Conservation (phyloP, 2,329 filamentous ascomycete species). For the Tolypocladium nubicola region DNA sequence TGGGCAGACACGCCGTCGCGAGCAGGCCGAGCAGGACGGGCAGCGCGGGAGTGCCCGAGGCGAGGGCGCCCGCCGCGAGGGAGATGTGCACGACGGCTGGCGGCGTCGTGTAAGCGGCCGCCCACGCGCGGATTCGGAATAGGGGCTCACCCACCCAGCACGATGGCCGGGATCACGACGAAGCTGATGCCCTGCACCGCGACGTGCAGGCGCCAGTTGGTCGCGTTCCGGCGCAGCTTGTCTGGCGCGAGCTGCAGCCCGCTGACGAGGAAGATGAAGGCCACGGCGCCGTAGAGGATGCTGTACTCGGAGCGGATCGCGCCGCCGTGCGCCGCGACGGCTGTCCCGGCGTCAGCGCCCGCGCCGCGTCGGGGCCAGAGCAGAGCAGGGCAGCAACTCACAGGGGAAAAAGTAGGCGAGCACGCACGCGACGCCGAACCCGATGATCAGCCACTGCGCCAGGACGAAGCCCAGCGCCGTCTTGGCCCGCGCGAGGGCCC, state of each 20-base stretch:
- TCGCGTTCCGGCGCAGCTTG: slow-evolving; percentile 49
- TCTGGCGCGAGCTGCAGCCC: slow-evolving; percentile 56
- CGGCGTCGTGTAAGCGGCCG: slow-evolving; percentile 4
- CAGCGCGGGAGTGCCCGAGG: slow-evolving; percentile 48
- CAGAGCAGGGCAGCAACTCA: slow-evolving; percentile 11
- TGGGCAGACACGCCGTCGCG: slow-evolving; percentile 57
- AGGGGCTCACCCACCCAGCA: slow-evolving; percentile 35
- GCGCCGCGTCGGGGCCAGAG: no score
- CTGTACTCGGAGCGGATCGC: slow-evolving; percentile 42
- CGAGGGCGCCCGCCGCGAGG: slow-evolving; percentile 32
- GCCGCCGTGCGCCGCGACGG: slow-evolving; percentile 37
- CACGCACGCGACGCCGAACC: slow-evolving; percentile 43
- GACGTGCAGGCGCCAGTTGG: slow-evolving; percentile 57
- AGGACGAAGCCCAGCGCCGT: slow-evolving; percentile 23
- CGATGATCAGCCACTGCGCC: slow-evolving; percentile 56
- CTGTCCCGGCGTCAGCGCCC: slow-evolving; percentile 11
- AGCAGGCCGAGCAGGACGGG: slow-evolving; percentile 59
- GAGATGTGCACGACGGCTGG: slow-evolving; percentile 35
- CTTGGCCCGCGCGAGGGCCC: neutral
- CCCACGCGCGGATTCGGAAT: neutral
- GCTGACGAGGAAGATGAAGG: slow-evolving; percentile 60
- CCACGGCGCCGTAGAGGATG: slow-evolving; percentile 59
- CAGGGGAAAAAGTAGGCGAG: slow-evolving; percentile 32
- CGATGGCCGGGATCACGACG: slow-evolving; percentile 51
- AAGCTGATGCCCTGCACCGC: slow-evolving; percentile 60